Conservation (phyloP, 768 basidiomycete genomes). For the Pisolithus marmoratus region DNA sequence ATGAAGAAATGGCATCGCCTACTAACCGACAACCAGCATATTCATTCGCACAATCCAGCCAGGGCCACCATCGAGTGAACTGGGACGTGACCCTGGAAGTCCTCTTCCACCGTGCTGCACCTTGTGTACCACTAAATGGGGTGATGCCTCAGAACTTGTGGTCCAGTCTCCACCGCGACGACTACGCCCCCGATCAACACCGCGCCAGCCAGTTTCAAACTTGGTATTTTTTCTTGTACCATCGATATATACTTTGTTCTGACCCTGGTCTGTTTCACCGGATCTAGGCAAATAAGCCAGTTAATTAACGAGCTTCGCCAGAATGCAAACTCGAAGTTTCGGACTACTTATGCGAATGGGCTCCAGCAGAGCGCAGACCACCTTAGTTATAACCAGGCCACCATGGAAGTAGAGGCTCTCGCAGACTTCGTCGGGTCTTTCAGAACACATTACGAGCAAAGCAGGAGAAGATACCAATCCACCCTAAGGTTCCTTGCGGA, state of each 20-base stretch:
- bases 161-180: too few relatives aligned
- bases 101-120: conserved; percentile 5
- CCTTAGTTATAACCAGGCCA: conserved; percentile 3
- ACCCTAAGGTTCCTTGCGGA: conserved; percentile 1
- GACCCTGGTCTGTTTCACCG: neutral
- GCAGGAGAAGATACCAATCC: neutral
- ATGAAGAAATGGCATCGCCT: neutral
- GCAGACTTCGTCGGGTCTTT: neutral
- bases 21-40: neutral
- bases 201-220: neutral
- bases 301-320: neutral
- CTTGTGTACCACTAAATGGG: neutral
- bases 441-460: neutral
- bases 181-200: too few relatives aligned
- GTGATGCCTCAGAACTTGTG: neutral
- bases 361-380: conserved; percentile 5
- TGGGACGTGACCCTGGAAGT: neutral
- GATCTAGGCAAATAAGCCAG: neutral
- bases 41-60: neutral
- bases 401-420: neutral
- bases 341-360: conserved; percentile 2
- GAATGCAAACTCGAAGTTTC: conserved; percentile 2
- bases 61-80: neutral
- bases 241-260: too few relatives aligned
- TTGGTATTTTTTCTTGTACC: too few relatives aligned